Evolutionary conservation across 23 red algal genomes (phyloP).

Genomic region (Cyanidium caldarium): DNA sequence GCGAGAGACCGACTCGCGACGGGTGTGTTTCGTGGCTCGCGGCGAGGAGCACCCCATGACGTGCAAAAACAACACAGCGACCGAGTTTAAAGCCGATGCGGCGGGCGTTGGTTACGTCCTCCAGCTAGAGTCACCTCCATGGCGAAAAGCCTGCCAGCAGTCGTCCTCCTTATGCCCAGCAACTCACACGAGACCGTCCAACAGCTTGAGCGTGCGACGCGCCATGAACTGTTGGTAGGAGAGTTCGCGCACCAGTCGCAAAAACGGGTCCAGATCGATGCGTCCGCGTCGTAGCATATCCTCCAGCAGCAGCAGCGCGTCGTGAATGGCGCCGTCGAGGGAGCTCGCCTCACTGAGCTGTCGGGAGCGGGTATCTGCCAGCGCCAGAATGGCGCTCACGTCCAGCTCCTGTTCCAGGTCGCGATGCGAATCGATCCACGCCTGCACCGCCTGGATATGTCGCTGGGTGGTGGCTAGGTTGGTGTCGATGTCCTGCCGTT

Average conservation of each 20-base stretch:
- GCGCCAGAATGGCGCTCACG: not conserved
- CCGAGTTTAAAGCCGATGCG: too few relatives aligned
- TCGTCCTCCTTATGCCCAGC: too few relatives aligned
- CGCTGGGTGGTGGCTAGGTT: not conserved
- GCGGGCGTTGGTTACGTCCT: too few relatives aligned
- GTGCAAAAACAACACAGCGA: too few relatives aligned
- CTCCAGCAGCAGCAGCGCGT: not conserved
- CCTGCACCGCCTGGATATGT: not conserved
- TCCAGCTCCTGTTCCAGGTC: not conserved
- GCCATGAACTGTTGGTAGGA: not conserved
- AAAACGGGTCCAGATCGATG: not conserved
- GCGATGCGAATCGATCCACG: not conserved
- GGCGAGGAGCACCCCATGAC: too few relatives aligned
- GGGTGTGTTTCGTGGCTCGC: too few relatives aligned
- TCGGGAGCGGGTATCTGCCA: not conserved
- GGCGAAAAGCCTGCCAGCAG: too few relatives aligned
- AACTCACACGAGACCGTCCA: not conserved
- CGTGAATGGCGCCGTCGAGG: not conserved
- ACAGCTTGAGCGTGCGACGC: not conserved
- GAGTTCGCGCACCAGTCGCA: not conserved
- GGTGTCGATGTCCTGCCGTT: not conserved
- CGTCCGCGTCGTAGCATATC: not conserved
- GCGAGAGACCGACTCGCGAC: too few relatives aligned
- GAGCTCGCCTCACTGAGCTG: not conserved
- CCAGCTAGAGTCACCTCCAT: too few relatives aligned